Evolutionary conservation across 768 basidiomycete genomes (phyloP).

Genomic region (Phylloporus rhodoxanthus): DNA sequence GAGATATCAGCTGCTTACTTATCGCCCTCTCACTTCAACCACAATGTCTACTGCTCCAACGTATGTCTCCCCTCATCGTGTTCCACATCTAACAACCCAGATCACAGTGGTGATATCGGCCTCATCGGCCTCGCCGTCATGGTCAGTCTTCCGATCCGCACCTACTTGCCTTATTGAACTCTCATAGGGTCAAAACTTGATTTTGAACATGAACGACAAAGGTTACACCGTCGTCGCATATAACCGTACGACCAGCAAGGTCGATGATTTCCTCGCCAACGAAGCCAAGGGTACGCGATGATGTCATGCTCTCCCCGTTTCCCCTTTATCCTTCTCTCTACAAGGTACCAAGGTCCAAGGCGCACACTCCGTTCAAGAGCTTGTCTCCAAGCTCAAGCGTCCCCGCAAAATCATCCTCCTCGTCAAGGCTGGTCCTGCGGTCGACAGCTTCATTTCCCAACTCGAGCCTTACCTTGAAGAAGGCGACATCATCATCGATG

Average conservation of each 20-base stretch:
- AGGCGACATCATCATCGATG: constrained; percentile 99
- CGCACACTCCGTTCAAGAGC: constrained; percentile 89
- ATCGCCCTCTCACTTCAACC: constrained; percentile 30
- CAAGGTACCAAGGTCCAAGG: constrained; percentile 93
- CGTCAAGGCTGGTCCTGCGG: constrained; percentile 95
- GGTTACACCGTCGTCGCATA: constrained; percentile 96
- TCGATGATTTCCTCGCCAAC: constrained; percentile 91
- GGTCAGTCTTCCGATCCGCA: constrained; percentile 44
- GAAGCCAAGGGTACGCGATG: constrained; percentile 86
- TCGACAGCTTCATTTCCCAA: constrained; percentile 91
- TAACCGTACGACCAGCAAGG: constrained; percentile 96
- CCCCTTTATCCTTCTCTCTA: constrained; percentile 16
- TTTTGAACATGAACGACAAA: constrained; percentile 99
- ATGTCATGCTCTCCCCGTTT: constrained; percentile 22
- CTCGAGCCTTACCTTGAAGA: constrained; percentile 85
- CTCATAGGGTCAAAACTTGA: constrained; percentile 86
- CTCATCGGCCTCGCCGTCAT: constrained; percentile 99
- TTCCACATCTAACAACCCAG: constrained; percentile 13
- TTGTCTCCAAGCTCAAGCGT: constrained; percentile 84
- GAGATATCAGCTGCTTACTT: constrained; percentile 15
- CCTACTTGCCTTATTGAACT: constrained; percentile 1
- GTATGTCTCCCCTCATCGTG: constrained; percentile 37
- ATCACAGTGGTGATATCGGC: constrained; percentile 85
- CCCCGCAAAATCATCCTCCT: constrained; percentile 98
- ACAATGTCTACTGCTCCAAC: constrained; percentile 41